phyloP scores from a whole-genome alignment of 768 basidiomycete species.

The Coprinopsis sp. region DNA sequence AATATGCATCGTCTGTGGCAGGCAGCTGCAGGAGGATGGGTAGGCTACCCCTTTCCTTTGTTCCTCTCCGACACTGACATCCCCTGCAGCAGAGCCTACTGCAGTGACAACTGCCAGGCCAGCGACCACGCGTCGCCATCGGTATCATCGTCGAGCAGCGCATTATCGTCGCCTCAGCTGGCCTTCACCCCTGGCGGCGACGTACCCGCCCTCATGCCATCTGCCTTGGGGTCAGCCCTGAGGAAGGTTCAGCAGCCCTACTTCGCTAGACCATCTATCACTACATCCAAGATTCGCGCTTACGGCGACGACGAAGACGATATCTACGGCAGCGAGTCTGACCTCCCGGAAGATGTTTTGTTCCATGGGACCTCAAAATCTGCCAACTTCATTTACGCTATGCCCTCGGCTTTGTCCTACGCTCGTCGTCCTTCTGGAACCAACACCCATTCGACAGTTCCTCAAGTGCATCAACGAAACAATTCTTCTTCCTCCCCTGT shows the following conservation, averaged over 20 bases:
- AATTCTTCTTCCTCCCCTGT: slow-evolving; percentile 39
- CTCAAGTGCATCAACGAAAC: slow-evolving; percentile 49
- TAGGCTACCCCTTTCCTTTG: slow-evolving; percentile 25
- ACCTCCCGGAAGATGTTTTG: slow-evolving; percentile 35
- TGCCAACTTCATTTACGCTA: slow-evolving; percentile 28
- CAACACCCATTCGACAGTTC: slow-evolving; percentile 60
- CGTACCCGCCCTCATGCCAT: slow-evolving; percentile 62
- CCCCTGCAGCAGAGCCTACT: slow-evolving; percentile 55
- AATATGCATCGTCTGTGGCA: slow-evolving; percentile 70
- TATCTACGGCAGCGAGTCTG: slow-evolving; percentile 35
- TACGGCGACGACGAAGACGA: slow-evolving; percentile 62
- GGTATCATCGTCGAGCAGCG: slow-evolving; percentile 62
- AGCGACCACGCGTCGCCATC: slow-evolving; percentile 63
- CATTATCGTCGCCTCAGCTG: slow-evolving; percentile 63
- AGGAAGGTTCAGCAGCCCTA: slow-evolving; percentile 41
- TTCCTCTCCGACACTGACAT: slow-evolving; percentile 6
- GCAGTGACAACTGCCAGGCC: slow-evolving; percentile 63
- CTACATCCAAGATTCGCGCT: slow-evolving; percentile 66
- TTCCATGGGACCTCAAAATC: slow-evolving; percentile 43
- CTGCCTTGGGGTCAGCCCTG: slow-evolving; percentile 57
- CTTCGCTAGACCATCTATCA: slow-evolving; percentile 59
- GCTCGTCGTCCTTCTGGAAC: slow-evolving; percentile 68
- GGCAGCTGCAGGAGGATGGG: slow-evolving; percentile 59
- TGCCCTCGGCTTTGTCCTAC: slow-evolving; percentile 52
- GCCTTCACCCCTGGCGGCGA: slow-evolving; percentile 51